Conservation (phyloP, 345 rosid species). For the Brassica juncea region DNA sequence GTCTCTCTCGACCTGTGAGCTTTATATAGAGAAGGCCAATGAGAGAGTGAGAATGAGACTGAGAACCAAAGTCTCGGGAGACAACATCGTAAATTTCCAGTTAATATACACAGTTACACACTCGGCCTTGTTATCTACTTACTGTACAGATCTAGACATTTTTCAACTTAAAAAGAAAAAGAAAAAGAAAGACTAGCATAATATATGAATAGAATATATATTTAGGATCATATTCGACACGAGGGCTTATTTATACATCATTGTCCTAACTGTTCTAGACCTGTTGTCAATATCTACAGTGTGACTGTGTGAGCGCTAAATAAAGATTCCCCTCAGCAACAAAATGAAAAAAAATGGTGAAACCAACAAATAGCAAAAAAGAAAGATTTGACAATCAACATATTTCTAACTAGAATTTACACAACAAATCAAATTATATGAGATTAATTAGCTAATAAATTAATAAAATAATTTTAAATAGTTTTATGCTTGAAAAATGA, state of each 20-base stretch:
- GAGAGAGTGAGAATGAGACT: constrained; percentile 17
- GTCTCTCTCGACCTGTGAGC: constrained; percentile 30
- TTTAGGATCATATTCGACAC: neutral
- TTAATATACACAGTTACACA: neutral
- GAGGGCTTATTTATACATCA: neutral
- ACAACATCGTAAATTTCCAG: neutral
- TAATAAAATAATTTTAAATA: neutral
- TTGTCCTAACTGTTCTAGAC: neutral
- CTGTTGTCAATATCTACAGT: neutral
- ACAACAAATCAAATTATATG: neutral
- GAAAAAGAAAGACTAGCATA: neutral
- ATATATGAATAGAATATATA: neutral
- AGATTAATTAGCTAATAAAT: neutral
- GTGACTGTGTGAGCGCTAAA: neutral
- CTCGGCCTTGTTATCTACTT: neutral
- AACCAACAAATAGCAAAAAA: neutral
- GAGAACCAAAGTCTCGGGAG: constrained; percentile 27
- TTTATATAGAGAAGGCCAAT: constrained; percentile 28
- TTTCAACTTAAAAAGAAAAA: neutral
- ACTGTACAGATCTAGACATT: neutral
- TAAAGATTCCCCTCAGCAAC: neutral
- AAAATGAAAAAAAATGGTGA: neutral
- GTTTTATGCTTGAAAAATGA: neutral
- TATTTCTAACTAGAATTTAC: neutral
- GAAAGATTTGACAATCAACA: neutral